Evolutionary conservation across 257 asterid species (phyloP).

Genomic region (Gardenia jasminoides): DNA sequence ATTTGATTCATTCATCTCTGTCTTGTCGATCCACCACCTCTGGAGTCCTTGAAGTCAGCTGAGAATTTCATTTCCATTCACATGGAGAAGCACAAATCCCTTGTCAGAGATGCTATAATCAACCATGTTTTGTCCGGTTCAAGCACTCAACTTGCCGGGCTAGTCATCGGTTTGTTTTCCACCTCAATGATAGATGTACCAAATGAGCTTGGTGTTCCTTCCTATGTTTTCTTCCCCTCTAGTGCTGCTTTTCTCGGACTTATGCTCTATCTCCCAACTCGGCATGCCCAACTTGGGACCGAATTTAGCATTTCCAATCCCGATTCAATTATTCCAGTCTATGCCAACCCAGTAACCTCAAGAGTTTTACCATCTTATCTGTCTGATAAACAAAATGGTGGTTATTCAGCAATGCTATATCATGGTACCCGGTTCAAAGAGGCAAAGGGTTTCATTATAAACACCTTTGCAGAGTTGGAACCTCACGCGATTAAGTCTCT

Average conservation of each 20-base stretch:
- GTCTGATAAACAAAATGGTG: constrained; percentile 4
- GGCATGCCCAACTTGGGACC: not conserved
- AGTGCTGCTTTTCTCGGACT: constrained; percentile 17
- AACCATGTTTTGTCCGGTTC: not conserved
- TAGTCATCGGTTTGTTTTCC: constrained; percentile 10
- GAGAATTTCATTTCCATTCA: not conserved
- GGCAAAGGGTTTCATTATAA: constrained; percentile 8
- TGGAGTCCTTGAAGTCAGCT: not conserved
- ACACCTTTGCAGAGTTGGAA: constrained; percentile 4
- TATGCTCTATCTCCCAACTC: constrained; percentile 13
- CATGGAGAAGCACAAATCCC: constrained; percentile 7
- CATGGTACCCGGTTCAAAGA: not conserved
- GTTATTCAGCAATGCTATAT: not conserved
- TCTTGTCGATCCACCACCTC: not conserved
- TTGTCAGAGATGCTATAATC: constrained; percentile 7
- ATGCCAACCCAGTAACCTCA: not conserved
- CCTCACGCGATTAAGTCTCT: not conserved
- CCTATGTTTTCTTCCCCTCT: constrained; percentile 6
- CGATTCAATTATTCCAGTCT: not conserved
- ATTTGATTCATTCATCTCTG: constrained; percentile 9
- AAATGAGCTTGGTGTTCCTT: constrained; percentile 3
- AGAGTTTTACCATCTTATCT: not conserved
- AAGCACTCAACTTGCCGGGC: constrained; percentile 1
- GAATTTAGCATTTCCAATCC: constrained; percentile 7
- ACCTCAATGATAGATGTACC: constrained; percentile 13